Percentiles rank a stretch among this genome's conserved stretches.
Conservation (phyloP, 176 grass and related monocot genomes). For the Calamus simplicifolius region DNA sequence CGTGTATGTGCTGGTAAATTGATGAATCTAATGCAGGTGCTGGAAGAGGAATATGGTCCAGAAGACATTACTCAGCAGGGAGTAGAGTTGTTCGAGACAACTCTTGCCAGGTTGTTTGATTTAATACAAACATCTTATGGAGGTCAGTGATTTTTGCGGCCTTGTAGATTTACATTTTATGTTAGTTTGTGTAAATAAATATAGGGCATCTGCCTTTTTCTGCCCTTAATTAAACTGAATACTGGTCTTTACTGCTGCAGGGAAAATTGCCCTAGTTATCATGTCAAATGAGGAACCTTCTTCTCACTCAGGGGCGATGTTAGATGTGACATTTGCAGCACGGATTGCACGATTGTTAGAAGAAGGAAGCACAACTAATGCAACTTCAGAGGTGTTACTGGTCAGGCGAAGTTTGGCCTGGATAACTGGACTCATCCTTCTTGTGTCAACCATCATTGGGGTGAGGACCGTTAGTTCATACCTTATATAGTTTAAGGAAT, state of each 20-base stretch:
- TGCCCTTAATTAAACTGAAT: too few species aligned
- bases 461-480: slow-evolving; percentile 30
- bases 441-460: slow-evolving; percentile 84
- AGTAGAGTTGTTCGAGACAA: slow-evolving; percentile 54
- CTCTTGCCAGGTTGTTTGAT: slow-evolving; percentile 63
- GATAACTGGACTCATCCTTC: slow-evolving; percentile 86
- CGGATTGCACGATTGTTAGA: slow-evolving; percentile 56
- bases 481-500: background rate
- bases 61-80: slow-evolving; percentile 51
- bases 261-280: slow-evolving; percentile 67
- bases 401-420: slow-evolving; percentile 74
- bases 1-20: background rate
- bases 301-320: slow-evolving; percentile 36
- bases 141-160: slow-evolving; percentile 25
- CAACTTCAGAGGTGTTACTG: slow-evolving; percentile 26
- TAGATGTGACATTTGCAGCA: slow-evolving; percentile 51
- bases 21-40: slow-evolving; percentile 38
- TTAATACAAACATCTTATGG: slow-evolving; percentile 49
- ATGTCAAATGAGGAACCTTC: slow-evolving; percentile 42
- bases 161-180: too few species aligned
- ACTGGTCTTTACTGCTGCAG: slow-evolving; percentile 21
- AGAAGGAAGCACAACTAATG: slow-evolving; percentile 42
- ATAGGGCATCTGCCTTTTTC: too few species aligned
- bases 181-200: too few species aligned
- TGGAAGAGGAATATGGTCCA: slow-evolving; percentile 59